These are phyloP conservation scores for Antrodiella citrinella DNA, from an alignment of 768 basidiomycete genomes.

Conservation along the genomic window DNA sequence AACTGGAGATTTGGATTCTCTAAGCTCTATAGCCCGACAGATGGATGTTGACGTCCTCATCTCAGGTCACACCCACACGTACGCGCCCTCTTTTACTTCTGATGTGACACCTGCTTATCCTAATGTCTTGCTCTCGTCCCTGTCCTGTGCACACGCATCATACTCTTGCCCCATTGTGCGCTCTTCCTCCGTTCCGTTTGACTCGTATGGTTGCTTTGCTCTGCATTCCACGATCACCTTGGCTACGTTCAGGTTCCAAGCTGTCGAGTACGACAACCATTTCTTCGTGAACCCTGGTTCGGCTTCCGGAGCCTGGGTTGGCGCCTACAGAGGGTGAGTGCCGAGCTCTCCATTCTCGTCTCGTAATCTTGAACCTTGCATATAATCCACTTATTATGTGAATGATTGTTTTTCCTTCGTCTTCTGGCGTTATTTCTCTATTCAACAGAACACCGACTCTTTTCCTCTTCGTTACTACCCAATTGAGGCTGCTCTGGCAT, in stretches of 20 bases:
- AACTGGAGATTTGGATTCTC: conserved; percentile 84
- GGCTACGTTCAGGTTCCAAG: conserved; percentile 65
- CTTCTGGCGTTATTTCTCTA: background rate
- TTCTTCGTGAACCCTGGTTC: conserved; percentile 97
- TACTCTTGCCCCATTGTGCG: background rate
- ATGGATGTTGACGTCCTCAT: conserved; percentile 98
- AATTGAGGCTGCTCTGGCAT: background rate
- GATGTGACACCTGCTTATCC: background rate
- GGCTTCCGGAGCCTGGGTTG: conserved; percentile 92
- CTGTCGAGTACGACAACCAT: conserved; percentile 80
- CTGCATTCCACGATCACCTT: background rate
- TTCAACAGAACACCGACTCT: too few species aligned
- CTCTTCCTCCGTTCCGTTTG: background rate
- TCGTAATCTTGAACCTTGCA: background rate
- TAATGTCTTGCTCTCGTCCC: too few species aligned
- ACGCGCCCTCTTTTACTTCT: conserved; percentile 22
- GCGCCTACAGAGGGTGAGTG: conserved; percentile 56
- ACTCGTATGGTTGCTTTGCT: background rate
- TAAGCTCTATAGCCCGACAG: conserved; percentile 81
- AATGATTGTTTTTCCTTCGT: background rate
- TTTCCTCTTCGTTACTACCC: background rate
- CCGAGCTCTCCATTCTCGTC: background rate
- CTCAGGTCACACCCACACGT: conserved; percentile 93
- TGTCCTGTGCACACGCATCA: background rate
- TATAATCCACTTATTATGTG: background rate